These are phyloP conservation scores for Corrigiola litoralis DNA, from an alignment of 179 eudicot genomes.

Conservation along the genomic window DNA sequence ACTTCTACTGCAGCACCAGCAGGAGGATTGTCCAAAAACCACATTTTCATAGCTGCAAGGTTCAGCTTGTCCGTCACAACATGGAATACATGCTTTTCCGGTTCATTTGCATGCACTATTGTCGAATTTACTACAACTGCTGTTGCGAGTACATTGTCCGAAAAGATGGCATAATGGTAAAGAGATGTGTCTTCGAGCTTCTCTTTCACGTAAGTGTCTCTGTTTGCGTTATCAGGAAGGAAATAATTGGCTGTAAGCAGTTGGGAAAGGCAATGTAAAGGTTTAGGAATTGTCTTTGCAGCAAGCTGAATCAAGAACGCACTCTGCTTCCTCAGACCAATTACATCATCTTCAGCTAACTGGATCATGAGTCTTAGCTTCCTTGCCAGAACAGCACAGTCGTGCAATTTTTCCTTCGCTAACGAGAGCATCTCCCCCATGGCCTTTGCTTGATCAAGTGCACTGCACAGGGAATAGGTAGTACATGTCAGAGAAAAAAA, in stretches of 20 bases:
- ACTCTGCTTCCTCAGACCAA: conserved; percentile 69
- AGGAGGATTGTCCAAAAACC: conserved; percentile 86
- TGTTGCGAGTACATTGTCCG: conserved; percentile 93
- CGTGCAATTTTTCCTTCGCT: conserved; percentile 86
- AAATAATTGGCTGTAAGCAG: conserved; percentile 73
- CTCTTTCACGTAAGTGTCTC: conserved; percentile 41
- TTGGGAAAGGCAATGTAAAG: conserved; percentile 83
- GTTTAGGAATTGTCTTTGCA: conserved; percentile 89
- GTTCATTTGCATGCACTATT: conserved; percentile 73
- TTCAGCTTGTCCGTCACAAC: conserved; percentile 92
- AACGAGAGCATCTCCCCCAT: conserved; percentile 83
- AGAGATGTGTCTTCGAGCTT: conserved; percentile 82
- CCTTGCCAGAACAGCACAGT: conserved; percentile 62
- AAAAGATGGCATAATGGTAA: conserved; percentile 92
- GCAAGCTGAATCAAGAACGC: conserved; percentile 91
- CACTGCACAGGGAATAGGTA: conserved; percentile 38
- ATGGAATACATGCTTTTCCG: conserved; percentile 95
- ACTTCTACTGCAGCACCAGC: conserved; percentile 62
- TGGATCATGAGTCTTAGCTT: conserved; percentile 95
- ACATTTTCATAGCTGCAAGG: conserved; percentile 93
- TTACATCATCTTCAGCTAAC: conserved; percentile 62
- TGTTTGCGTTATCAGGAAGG: conserved; percentile 45
- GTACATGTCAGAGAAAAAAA: not conserved
- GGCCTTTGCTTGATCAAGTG: conserved; percentile 77
- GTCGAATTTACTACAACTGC: conserved; percentile 95